Evolutionary conservation across 106 monocot species (phyloP).

Genomic region (Cymbidium sinense): DNA sequence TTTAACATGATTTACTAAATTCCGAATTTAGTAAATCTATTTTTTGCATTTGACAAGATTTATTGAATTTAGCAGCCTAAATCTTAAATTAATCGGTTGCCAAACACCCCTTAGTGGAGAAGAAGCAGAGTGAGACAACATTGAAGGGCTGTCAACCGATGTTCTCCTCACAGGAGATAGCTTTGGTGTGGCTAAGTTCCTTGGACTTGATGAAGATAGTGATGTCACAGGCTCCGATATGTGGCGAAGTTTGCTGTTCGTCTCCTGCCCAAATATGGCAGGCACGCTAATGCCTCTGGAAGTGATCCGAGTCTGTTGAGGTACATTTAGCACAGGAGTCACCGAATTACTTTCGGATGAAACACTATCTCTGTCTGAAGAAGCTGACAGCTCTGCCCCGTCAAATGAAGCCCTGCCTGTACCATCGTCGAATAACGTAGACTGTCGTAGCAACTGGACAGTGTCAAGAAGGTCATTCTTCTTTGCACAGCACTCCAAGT

Average conservation of each 20-base stretch:
- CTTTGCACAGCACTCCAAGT: conserved; percentile 40
- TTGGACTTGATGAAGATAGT: conserved; percentile 13
- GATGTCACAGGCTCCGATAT: conserved; percentile 36
- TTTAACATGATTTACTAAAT: no score
- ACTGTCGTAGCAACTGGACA: conserved; percentile 50
- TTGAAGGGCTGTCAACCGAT: conserved; percentile 27
- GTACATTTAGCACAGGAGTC: conserved; percentile 23
- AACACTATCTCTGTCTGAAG: conserved; percentile 79
- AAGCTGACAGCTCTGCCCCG: conserved; percentile 33
- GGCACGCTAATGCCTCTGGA: conserved; percentile 57
- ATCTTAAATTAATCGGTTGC: no score
- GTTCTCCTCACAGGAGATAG: conserved; percentile 20
- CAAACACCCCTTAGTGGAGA: no score
- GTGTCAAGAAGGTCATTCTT: conserved; percentile 41
- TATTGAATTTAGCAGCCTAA: no score
- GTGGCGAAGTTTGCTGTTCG: conserved; percentile 43
- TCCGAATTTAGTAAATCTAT: no score
- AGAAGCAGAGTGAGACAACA: conserved; percentile 22
- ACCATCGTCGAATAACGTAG: conserved; percentile 45
- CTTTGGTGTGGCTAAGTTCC: conserved; percentile 17
- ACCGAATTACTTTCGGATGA: conserved; percentile 90
- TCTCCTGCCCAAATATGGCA: conserved; percentile 79
- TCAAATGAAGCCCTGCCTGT: conserved; percentile 43
- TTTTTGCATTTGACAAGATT: no score
- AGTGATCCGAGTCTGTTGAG: conserved; percentile 10